Conservation (phyloP, 23 red algal genomes). For the Chondrus crispus region DNA sequence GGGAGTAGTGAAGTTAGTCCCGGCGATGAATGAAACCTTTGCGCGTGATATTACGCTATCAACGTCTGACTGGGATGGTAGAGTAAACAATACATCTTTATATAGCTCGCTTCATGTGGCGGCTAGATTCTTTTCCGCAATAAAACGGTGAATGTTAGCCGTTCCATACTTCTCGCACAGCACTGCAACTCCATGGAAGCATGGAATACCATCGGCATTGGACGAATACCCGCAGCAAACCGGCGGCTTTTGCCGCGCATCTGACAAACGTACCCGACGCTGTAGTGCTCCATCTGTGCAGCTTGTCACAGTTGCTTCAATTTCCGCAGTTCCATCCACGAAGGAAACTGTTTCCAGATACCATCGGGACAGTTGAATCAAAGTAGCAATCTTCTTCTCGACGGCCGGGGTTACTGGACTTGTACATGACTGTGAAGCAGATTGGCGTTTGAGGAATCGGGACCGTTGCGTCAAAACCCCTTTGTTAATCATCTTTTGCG, state of each 20-base stretch:
- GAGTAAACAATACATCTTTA: not conserved
- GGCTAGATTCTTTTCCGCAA: not conserved
- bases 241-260: not conserved
- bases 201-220: constrained; percentile 6
- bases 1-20: not conserved
- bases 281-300: not conserved
- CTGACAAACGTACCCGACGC: not conserved
- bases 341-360: not conserved
- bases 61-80: not conserved
- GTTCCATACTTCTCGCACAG: constrained; percentile 2
- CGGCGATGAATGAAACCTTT: not conserved
- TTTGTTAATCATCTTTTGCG: not conserved
- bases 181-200: not conserved
- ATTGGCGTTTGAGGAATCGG: not conserved
- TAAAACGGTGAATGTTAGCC: constrained; percentile 6
- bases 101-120: not conserved
- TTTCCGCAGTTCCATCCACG: not conserved
- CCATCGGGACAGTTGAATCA: not conserved
- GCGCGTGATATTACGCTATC: not conserved
- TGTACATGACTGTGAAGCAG: not conserved
- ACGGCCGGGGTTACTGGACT: not conserved
- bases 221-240: not conserved
- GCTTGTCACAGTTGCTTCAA: constrained; percentile 21
- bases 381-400: not conserved
- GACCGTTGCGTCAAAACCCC: not conserved